Conservation (phyloP, 1,284 basidiomycete genomes). For the Lentinula novae-zelandiae region DNA sequence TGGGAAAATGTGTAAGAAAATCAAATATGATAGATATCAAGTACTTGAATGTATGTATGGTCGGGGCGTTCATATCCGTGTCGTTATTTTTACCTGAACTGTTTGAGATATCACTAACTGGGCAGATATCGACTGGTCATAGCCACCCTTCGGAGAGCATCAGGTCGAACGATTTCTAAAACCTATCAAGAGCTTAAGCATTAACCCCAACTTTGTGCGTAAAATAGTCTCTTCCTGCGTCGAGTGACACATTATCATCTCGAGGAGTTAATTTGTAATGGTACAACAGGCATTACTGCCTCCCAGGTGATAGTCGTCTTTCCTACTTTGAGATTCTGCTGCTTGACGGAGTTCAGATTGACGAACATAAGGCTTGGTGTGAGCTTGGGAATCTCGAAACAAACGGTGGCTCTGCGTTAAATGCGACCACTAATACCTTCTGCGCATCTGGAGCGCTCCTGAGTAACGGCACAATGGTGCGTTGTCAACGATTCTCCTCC, state of each 20-base stretch:
- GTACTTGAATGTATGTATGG: too few species aligned
- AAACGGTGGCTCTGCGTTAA: slow-evolving; percentile 35
- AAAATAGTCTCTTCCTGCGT: not conserved
- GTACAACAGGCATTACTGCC: slow-evolving; percentile 42
- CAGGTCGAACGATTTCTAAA: too few species aligned
- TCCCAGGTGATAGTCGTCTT: slow-evolving; percentile 46
- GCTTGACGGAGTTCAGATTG: slow-evolving; percentile 41
- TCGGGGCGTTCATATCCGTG: too few species aligned
- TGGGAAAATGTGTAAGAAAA: not conserved
- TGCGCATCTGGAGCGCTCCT: slow-evolving; percentile 48
- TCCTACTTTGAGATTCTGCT: slow-evolving; percentile 37
- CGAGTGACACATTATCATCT: not conserved
- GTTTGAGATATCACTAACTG: too few species aligned
- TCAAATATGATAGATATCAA: too few species aligned
- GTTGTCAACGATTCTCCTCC: not conserved
- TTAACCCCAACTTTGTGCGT: not conserved
- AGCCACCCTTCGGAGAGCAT: too few species aligned
- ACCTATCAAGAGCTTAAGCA: too few species aligned
- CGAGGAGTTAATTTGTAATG: slow-evolving; percentile 30
- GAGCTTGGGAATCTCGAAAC: slow-evolving; percentile 41
- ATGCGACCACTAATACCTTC: slow-evolving; percentile 45
- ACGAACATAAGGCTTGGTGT: slow-evolving; percentile 42
- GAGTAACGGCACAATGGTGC: slow-evolving; percentile 45
- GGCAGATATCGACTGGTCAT: too few species aligned
- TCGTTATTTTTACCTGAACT: too few species aligned